These are phyloP conservation scores for Neoboletus brunneissimus DNA, from an alignment of 768 basidiomycete genomes.

Conservation along the genomic window DNA sequence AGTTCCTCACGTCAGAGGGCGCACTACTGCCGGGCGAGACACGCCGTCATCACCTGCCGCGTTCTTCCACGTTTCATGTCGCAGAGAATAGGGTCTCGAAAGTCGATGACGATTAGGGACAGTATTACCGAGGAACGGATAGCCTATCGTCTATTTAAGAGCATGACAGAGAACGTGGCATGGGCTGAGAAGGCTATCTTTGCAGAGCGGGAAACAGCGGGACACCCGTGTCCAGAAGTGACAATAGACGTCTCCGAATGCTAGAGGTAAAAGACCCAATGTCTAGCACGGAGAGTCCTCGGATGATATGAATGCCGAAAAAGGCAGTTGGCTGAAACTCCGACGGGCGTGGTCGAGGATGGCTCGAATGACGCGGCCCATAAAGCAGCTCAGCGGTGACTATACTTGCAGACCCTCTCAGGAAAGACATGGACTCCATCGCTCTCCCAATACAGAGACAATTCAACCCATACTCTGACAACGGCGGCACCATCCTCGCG, in stretches of 20 bases:
- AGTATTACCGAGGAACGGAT: neutral
- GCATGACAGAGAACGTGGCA: neutral
- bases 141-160: neutral
- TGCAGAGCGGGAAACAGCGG: neutral
- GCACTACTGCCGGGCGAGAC: neutral
- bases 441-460: constrained; percentile 50
- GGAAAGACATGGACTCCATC: neutral
- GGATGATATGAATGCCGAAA: neutral
- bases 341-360: neutral
- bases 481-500: constrained; percentile 95
- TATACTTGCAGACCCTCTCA: neutral
- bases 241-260: no score
- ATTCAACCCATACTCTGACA: constrained; percentile 90
- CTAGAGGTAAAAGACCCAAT: no score
- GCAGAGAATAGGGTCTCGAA: neutral
- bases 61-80: neutral
- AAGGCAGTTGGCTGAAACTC: neutral
- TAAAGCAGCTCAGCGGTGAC: neutral
- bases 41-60: neutral
- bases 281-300: no score
- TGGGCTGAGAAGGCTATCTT: neutral
- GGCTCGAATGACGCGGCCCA: neutral
- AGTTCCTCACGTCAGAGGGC: neutral
- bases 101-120: neutral
- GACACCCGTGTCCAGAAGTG: no score